Evolutionary conservation across 176 grass and related monocot genomes (phyloP), one percentile per base, ranked within the genome.

Genomic region (Musa itinerans): DNA sequence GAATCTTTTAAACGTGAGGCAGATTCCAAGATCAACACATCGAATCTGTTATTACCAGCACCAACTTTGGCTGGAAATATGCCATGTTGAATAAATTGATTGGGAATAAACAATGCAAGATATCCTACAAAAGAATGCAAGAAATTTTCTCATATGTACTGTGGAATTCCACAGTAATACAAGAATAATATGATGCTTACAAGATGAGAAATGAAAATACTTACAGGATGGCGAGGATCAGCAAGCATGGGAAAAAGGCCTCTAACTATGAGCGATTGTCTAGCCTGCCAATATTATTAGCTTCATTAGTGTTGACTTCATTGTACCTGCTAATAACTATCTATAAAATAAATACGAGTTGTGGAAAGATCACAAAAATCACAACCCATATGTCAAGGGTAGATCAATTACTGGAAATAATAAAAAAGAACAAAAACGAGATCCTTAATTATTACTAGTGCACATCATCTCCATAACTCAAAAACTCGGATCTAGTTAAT

Each of bases 211-310:
- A 55, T 27, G 21, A 54, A 55, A 77, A 43, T 10, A 89, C 96
- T 89, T 89, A 99, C 96, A 52, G 91, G 91, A 71, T 99, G 96
- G 8, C 96, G 85, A 50, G 96, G 96, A 88, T 99, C 96, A 57
- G 96, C 96, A 75, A 99, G 89, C 89, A 99, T 95, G 23, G 91
- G 96, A 78, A 95, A 99, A 70, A 99, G 89, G 49, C 96, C 96
- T 78, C 96, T 86, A 63, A 99, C 96, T 83, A 99, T 83, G 71
- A 99, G 96, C 0, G 96, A 95, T 66, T 99, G 96, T 63, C 96
- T 95, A 74, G 96, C 96, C 96, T 99, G 89, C 78, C 58, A 51
- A 65, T 63, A 77, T 13, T 11, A 77, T 53, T 50, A 25, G 1
- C 16, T 62, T 52, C 15, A 50, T 52, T 24, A 23, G 20, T 15